These are phyloP conservation scores for Cnidoscolus chayamansa DNA, from an alignment of 441 rosid species.

Conservation along the genomic window DNA sequence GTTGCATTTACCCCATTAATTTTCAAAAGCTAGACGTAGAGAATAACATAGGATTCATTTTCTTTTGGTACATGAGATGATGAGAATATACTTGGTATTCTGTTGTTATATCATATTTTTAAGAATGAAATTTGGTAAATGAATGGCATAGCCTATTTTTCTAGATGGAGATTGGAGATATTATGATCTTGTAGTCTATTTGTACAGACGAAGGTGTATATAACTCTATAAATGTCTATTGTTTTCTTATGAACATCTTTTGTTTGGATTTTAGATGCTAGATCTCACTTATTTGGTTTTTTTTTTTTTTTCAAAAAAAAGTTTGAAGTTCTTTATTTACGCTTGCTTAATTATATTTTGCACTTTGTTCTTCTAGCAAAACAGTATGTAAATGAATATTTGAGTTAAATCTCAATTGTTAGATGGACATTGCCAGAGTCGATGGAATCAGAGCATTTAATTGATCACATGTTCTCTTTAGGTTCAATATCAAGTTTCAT, in stretches of 20 bases:
- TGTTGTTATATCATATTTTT: background rate
- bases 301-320: background rate
- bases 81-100: background rate
- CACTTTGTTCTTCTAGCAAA: background rate
- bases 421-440: background rate
- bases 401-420: background rate
- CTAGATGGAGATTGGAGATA: background rate
- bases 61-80: background rate
- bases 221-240: background rate
- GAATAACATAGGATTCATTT: background rate
- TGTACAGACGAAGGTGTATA: too few relatives aligned
- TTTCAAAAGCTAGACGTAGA: background rate
- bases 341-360: background rate
- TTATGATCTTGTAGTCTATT: background rate
- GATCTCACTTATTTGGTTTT: background rate
- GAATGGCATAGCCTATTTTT: background rate
- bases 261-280: constrained; percentile 1
- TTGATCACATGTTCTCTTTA: background rate
- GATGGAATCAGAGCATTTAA: background rate
- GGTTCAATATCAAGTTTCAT: background rate
- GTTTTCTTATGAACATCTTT: background rate
- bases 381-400: background rate
- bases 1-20: background rate
- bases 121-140: background rate
- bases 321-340: background rate